phyloP scores from a whole-genome alignment of 148 eudicot species.

The Rhododendron molle region DNA sequence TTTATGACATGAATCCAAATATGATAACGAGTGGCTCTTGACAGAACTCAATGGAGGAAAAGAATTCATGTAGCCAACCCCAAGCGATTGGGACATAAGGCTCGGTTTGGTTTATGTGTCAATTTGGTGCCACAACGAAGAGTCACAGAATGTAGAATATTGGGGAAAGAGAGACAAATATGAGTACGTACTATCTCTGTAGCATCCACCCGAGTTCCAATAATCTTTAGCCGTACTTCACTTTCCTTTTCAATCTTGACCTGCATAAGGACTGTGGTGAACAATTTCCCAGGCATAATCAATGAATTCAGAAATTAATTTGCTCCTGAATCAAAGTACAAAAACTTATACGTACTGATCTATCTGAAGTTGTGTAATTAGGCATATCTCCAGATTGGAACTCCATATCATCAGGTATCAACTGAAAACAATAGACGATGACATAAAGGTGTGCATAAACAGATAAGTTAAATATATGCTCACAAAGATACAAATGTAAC shows the following conservation, averaged over 20 bases:
- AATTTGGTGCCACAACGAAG: not conserved
- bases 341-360: conserved; percentile 57
- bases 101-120: no score
- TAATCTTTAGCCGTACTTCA: conserved; percentile 89
- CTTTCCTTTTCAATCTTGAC: conserved; percentile 93
- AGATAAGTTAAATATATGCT: not conserved
- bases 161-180: not conserved
- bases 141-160: not conserved
- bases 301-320: not conserved
- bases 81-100: no score
- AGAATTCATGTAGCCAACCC: no score
- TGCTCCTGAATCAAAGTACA: not conserved
- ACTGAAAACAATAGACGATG: conserved; percentile 37
- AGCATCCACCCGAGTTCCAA: conserved; percentile 97
- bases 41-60: no score
- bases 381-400: conserved; percentile 92
- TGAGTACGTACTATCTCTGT: conserved; percentile 74
- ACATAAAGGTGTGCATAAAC: not conserved
- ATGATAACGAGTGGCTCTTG: no score
- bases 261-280: conserved; percentile 29
- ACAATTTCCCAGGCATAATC: conserved; percentile 10
- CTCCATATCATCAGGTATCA: conserved; percentile 99
- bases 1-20: no score
- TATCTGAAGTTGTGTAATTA: conserved; percentile 87
- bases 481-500: not conserved